Base-by-base conservation (phyloP, 805 yeast genomes). In the Metschnikowia borealis region DNA sequence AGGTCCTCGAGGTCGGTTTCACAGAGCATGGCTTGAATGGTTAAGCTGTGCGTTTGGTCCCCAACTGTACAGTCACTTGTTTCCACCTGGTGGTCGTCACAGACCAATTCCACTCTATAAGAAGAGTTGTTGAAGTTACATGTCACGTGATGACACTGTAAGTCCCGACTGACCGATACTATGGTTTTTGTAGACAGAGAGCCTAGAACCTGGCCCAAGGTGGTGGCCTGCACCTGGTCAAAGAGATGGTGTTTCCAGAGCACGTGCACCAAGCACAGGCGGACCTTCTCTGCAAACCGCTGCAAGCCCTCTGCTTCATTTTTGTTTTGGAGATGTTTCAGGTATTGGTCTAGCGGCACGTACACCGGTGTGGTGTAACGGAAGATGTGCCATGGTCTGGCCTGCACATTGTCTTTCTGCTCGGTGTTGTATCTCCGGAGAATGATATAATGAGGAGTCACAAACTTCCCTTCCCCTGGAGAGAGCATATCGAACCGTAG, bases 391-490 rank as follows among this genome's bases (percentile, higher is more conserved):
- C 76, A 72, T 10, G 46, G 39, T 26, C 31, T 31, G 17, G 42
- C 38, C 29, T 10, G 26, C 20, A 13, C n/a, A 20, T 21, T 21
- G 36, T 20, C 38, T 15, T 38, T 42, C 18, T 6, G 29, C 26
- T 7, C 50, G 26, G 17, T 13, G 39, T 14, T 14, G 7, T n/a
- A 23, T 18, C 55, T 42, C 10, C 58, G 51, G n/a, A 80, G 62
- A 2, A 80, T 79, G 14, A 75, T 68, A 58, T 80, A 80, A 55
- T 79, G 82, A 2, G 83, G 80, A 1, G 62, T 57, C 3, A 61
- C 38, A 55, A 63, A 80, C 33, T 15, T 40, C 20, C 34, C 15
- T 35, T 63, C 62, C 2, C 49, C 33, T 14, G 56, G 53, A 2
- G 67, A 60, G 54, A 67, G 72, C 2, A 71, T 56, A 51, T 80